Percentiles rank a stretch among this genome's conserved stretches.
These are phyloP conservation scores for Ascochyta fabae DNA, from an alignment of 2,329 filamentous ascomycete genomes.

Conservation along the genomic window DNA sequence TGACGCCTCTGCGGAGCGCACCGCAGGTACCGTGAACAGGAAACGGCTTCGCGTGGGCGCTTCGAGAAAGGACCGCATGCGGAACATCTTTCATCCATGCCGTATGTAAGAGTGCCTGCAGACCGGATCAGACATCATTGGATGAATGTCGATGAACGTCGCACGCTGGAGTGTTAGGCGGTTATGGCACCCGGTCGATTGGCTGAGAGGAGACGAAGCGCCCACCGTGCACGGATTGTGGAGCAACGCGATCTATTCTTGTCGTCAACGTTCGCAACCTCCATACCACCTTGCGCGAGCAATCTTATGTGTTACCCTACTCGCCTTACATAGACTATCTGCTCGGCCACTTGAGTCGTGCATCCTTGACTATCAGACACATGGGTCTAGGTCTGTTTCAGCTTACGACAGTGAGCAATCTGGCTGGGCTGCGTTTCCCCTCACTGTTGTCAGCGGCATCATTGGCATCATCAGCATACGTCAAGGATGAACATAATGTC, in stretches of 20 bases:
- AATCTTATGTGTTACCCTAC: slow-evolving; percentile 7
- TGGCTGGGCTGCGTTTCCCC: background rate
- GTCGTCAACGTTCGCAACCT: background rate
- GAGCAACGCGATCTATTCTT: slow-evolving; percentile 12
- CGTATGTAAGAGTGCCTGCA: slow-evolving; percentile 23
- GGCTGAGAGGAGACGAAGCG: slow-evolving; percentile 15
- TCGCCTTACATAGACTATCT: background rate
- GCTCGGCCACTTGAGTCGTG: background rate
- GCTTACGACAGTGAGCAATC: slow-evolving; percentile 4
- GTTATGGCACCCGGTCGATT: slow-evolving; percentile 30
- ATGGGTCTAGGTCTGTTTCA: background rate
- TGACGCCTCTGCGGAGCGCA: slow-evolving; percentile 32
- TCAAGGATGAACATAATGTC: background rate
- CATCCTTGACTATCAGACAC: background rate
- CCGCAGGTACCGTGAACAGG: slow-evolving; percentile 20
- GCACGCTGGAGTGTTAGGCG: slow-evolving; percentile 29
- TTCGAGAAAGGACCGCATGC: slow-evolving; percentile 30
- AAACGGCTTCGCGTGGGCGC: slow-evolving; percentile 37
- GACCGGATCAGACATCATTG: slow-evolving; percentile 27
- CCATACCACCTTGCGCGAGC: slow-evolving; percentile 15
- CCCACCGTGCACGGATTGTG: slow-evolving; percentile 8
- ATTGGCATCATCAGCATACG: background rate
- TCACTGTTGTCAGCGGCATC: slow-evolving; percentile 1
- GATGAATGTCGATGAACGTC: slow-evolving; percentile 19
- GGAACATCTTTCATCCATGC: slow-evolving; percentile 30